phyloP scores from a whole-genome alignment of 169 alveolate genomes.

The Eimeria brunetti region DNA sequence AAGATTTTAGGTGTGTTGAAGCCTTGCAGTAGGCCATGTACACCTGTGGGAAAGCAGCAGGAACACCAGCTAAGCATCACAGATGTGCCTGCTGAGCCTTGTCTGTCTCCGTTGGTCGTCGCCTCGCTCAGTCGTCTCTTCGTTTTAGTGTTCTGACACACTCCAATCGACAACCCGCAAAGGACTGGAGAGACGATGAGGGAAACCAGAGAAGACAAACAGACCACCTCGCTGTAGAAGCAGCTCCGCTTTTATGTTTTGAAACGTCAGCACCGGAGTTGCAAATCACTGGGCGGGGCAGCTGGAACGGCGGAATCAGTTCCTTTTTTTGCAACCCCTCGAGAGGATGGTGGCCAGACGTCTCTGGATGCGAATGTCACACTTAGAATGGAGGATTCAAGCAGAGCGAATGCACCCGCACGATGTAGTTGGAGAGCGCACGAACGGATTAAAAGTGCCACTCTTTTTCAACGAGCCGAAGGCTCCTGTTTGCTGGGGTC shows the following conservation, averaged over 20 bases:
- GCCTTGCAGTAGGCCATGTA: too few species aligned
- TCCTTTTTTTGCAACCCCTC: not conserved
- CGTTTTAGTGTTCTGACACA: too few species aligned
- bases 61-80: too few species aligned
- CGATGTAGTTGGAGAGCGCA: not conserved
- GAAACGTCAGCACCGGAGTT: conserved; percentile 43
- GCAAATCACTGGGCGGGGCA: not conserved
- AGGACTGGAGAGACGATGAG: too few species aligned
- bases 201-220: too few species aligned
- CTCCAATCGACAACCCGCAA: too few species aligned
- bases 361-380: not conserved
- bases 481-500: not conserved
- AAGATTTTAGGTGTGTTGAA: too few species aligned
- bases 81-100: too few species aligned
- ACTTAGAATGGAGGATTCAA: not conserved
- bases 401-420: not conserved
- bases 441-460: not conserved
- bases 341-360: not conserved
- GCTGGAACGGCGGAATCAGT: not conserved
- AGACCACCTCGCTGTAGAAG: conserved; percentile 31
- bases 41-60: too few species aligned
- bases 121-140: too few species aligned
- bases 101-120: too few species aligned
- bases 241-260: conserved; percentile 44
- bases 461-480: not conserved